Conservation (phyloP, 192 early-diverging fungal species). For the Backusella mclennaniae region DNA sequence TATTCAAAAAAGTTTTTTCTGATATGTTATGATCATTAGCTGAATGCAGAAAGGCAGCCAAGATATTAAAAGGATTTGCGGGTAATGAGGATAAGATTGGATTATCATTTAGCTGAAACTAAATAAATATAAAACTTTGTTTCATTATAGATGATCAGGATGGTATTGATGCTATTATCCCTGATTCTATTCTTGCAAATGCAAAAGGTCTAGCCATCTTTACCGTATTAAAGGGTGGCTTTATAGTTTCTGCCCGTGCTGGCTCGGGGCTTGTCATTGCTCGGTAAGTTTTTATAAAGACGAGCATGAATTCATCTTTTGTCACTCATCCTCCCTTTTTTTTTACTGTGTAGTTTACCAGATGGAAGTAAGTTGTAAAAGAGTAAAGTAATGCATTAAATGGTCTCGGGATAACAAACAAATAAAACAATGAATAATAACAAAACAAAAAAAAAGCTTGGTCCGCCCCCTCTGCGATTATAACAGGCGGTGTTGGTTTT, state of each 20-base stretch:
- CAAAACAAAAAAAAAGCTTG: constrained; percentile 40
- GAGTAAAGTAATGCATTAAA: not conserved
- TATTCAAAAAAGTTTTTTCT: no score
- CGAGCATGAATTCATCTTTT: not conserved
- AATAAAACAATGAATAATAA: constrained; percentile 1
- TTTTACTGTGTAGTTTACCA: constrained; percentile 43
- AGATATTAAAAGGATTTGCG: constrained; percentile 25
- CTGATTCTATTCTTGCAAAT: constrained; percentile 58
- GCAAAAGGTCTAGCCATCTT: constrained; percentile 92
- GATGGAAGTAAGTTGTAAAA: constrained; percentile 61
- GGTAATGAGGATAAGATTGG: constrained; percentile 1
- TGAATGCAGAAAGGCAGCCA: constrained; percentile 27
- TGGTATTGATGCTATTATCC: constrained; percentile 68
- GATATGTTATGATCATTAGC: not conserved
- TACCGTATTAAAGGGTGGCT: constrained; percentile 92
- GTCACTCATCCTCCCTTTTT: not conserved
- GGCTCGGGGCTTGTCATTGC: constrained; percentile 91
- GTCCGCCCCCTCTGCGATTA: constrained; percentile 85
- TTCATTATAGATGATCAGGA: constrained; percentile 26
- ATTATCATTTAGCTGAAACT: not conserved
- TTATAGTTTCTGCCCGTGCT: constrained; percentile 84
- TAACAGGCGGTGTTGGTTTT: constrained; percentile 75
- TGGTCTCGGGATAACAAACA: not conserved
- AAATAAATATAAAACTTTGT: not conserved
- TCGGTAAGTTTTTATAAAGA: constrained; percentile 32